Conservation (phyloP, 352 stramenopile species). For the Blastocystis hominis region DNA sequence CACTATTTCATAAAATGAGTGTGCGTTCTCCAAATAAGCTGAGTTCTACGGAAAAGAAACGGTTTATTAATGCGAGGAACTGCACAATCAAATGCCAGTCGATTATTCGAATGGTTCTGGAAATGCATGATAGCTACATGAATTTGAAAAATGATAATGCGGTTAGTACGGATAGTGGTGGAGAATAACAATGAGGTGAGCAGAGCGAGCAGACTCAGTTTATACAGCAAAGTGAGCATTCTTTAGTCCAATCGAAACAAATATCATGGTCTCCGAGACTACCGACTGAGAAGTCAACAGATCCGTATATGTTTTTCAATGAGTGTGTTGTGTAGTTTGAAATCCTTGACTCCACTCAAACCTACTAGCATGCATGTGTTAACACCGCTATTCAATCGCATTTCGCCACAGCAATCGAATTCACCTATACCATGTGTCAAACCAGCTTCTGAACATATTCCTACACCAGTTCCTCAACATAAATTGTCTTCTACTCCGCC, state of each 20-base stretch:
- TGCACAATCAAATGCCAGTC: slow-evolving; percentile 27
- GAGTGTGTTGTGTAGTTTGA: neutral
- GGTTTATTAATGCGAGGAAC: slow-evolving; percentile 3
- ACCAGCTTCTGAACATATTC: neutral
- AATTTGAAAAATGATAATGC: neutral
- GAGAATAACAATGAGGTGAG: neutral
- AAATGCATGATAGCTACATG: slow-evolving; percentile 1
- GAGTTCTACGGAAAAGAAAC: neutral
- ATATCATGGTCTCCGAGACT: neutral
- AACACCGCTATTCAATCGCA: neutral
- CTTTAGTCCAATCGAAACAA: neutral
- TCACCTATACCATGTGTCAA: neutral
- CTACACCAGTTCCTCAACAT: neutral
- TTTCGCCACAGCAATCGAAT: neutral
- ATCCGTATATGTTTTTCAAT: neutral
- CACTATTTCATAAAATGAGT: slow-evolving; percentile 25
- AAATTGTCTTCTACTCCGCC: neutral
- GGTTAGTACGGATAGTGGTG: neutral
- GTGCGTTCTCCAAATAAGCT: neutral
- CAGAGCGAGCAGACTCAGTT: neutral
- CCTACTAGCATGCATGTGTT: neutral
- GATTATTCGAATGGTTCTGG: slow-evolving; percentile 40
- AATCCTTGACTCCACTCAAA: neutral
- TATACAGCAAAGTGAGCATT: neutral
- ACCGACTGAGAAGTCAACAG: neutral